Evolutionary conservation across 306 rosid species (phyloP).

Genomic region (Astragalus membranaceus): DNA sequence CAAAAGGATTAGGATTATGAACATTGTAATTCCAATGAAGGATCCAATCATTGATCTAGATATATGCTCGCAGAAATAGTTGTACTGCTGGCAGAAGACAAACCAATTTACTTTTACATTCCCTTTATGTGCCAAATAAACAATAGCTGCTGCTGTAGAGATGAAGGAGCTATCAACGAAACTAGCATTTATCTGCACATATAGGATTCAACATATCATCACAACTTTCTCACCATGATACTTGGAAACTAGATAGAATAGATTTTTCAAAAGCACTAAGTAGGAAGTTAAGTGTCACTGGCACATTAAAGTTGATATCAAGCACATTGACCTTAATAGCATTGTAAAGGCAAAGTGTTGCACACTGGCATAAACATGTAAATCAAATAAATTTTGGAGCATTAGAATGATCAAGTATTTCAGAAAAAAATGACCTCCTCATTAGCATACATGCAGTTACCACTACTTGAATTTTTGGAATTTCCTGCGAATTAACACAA

Average conservation of each 20-base stretch:
- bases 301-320: too few relatives aligned
- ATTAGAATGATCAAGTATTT: too few relatives aligned
- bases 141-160: conserved; percentile 53
- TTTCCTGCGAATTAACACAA: background rate
- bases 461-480: too few relatives aligned
- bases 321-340: too few relatives aligned
- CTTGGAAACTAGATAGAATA: too few relatives aligned
- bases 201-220: background rate
- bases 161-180: conserved; percentile 26
- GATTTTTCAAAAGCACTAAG: too few relatives aligned
- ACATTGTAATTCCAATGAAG: conserved; percentile 30
- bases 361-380: too few relatives aligned
- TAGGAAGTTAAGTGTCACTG: too few relatives aligned
- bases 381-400: too few relatives aligned
- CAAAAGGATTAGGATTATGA: conserved; percentile 17
- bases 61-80: conserved; percentile 53
- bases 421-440: too few relatives aligned
- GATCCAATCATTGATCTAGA: conserved; percentile 67
- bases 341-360: too few relatives aligned
- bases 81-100: conserved; percentile 56
- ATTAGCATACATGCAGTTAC: too few relatives aligned
- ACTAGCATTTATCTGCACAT: conserved; percentile 41
- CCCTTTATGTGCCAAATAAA: conserved; percentile 50
- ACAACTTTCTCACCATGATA: background rate
- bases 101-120: conserved; percentile 46